Percentiles rank a stretch among this genome's conserved stretches.
Conservation (phyloP, 495 filamentous ascomycete species). For the Pseudevernia furfuracea region DNA sequence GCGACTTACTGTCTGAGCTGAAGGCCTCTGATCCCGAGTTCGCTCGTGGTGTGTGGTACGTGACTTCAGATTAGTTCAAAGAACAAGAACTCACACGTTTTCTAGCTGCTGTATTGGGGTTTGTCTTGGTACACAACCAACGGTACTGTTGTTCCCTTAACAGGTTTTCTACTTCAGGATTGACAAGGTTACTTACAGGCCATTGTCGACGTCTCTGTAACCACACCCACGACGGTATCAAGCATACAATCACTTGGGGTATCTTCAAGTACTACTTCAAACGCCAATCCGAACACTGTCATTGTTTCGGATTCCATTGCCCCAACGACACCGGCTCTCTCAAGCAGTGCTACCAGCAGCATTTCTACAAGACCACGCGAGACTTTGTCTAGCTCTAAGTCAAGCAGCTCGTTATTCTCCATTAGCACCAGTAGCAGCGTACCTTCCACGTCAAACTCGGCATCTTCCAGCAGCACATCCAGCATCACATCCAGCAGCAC, state of each 20-base stretch:
- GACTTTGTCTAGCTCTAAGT: background rate
- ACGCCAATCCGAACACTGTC: background rate
- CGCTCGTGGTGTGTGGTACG: background rate
- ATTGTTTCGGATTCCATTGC: background rate
- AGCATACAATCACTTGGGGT: background rate
- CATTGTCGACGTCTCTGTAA: background rate
- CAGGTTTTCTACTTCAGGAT: background rate
- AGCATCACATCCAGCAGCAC: background rate
- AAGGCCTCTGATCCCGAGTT: background rate
- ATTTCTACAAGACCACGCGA: background rate
- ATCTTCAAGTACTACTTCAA: background rate
- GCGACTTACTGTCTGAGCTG: background rate
- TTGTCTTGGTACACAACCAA: background rate
- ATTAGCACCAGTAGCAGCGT: background rate
- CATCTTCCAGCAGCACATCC: background rate
- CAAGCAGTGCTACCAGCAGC: background rate
- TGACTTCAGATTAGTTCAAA: background rate
- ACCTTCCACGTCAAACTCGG: background rate
- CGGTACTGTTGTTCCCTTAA: background rate
- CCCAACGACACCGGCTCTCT: background rate
- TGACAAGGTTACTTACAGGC: background rate
- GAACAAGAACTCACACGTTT: background rate
- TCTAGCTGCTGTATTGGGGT: slow-evolving; percentile 3
- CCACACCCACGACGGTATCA: background rate
- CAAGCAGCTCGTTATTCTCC: background rate